phyloP scores from a whole-genome alignment of 2,329 filamentous ascomycete genomes.

The Aspergillus nomiae region DNA sequence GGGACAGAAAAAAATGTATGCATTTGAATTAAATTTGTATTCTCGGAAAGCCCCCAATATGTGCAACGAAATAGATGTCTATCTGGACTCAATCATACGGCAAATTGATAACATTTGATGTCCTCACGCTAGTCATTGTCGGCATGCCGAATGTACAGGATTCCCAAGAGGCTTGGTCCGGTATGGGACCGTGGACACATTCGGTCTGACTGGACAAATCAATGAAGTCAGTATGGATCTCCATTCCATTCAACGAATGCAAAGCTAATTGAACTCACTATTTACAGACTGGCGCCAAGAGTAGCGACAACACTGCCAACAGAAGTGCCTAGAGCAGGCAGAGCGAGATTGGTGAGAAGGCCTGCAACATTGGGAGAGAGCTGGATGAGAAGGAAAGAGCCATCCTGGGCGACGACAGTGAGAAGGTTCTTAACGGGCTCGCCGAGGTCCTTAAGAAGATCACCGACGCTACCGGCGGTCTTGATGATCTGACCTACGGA shows the following conservation, averaged over 20 bases:
- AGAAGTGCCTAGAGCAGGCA: slow-evolving; percentile 29
- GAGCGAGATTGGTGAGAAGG: slow-evolving; percentile 27
- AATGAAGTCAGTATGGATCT: neutral
- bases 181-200: neutral
- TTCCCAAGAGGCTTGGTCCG: neutral
- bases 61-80: slow-evolving; percentile 6
- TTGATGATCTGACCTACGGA: slow-evolving; percentile 30
- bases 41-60: neutral
- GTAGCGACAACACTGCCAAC: slow-evolving; percentile 30
- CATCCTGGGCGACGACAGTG: slow-evolving; percentile 22
- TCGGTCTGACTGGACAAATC: neutral
- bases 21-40: slow-evolving; percentile 7
- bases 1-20: neutral
- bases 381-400: slow-evolving; percentile 23
- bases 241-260: neutral
- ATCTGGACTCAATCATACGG: slow-evolving; percentile 6
- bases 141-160: neutral
- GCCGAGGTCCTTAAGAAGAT: slow-evolving; percentile 28
- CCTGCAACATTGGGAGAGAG: slow-evolving; percentile 23
- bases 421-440: slow-evolving; percentile 21
- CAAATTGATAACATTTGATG: slow-evolving; percentile 8
- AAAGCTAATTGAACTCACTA: neutral
- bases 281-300: slow-evolving; percentile 16
- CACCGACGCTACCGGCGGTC: slow-evolving; percentile 28
- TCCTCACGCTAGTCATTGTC: slow-evolving; percentile 9